Evolutionary conservation across 2,329 filamentous ascomycete species (phyloP), one percentile per base, ranked within the genome.

Genomic region (Cladosporium sp.): DNA sequence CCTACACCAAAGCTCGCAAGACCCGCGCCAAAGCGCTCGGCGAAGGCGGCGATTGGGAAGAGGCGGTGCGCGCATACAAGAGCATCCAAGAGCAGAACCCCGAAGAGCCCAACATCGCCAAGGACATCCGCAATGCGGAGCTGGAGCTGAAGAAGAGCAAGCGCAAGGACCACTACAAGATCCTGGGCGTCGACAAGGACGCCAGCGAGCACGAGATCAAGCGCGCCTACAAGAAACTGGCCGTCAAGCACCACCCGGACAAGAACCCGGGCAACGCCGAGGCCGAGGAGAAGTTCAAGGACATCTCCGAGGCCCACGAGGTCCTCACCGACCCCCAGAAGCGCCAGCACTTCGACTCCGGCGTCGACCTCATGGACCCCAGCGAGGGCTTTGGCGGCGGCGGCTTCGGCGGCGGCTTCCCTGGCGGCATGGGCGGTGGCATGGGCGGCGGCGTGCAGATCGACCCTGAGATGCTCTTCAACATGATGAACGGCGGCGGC

Each of bases 141-240:
- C 75, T 96, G 20, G 93, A 98, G 72, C 75, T 97, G 56, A 98
- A 98, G 83, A 97, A 97, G 84, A 87, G 86, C 68, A 86, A 92
- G 72, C 80, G 93, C 55, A 98, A 98, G 72, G 93, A 98, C 66
- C 97, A 95, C 74, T 98, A 98, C 77, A 96, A 96, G 80, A 95
- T 97, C 58, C 82, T 98, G 47, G 87, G 85, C 5, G 74, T 98
- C 7, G 76, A 86, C 51, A 97, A 96, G 77, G 86, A 91, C 55
- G 90, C 90, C 32, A 80, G 80, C 35, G 89, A 95, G 18, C 77
- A 77, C 51, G 83, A 93, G 49, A 93, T 98, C 75, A 98, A 97
- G 79, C 92, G 91, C 74, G 93, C 92, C 1, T 98, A 98, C 75
- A 84, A 92, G 58, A 95, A 93, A 71, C 79, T 95, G 65, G 93